Evolutionary conservation across 2,329 filamentous ascomycete species (phyloP).

Genomic region (Diaporthe australafricana): DNA sequence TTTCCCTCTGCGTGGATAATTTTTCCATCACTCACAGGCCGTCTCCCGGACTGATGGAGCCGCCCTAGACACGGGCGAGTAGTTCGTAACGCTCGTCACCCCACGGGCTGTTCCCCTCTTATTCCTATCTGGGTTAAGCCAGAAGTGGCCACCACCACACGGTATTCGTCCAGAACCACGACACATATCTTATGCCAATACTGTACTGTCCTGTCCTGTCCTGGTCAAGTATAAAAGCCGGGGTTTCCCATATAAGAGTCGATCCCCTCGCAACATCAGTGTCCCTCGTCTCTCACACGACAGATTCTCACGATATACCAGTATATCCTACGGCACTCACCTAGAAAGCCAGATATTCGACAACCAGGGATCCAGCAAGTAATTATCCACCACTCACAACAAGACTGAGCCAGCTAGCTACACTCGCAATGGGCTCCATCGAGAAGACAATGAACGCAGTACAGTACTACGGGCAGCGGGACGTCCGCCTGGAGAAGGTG

Average conservation of each 20-base stretch:
- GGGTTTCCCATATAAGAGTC: neutral
- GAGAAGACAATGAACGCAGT: constrained; percentile 36
- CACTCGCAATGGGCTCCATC: constrained; percentile 2
- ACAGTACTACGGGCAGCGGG: constrained; percentile 35
- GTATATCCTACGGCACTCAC: neutral
- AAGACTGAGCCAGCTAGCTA: neutral
- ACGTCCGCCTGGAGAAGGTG: constrained; percentile 37
- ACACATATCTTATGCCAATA: neutral
- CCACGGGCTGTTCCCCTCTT: constrained; percentile 27
- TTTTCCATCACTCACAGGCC: constrained; percentile 32
- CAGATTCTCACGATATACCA: neutral
- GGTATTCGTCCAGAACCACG: constrained; percentile 17
- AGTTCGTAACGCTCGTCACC: constrained; percentile 30
- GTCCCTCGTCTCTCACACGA: constrained; percentile 3
- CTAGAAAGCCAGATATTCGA: neutral
- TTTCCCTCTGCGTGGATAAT: constrained; percentile 20
- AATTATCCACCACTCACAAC: neutral
- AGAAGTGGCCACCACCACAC: constrained; percentile 29
- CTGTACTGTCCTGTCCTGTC: too few relatives aligned
- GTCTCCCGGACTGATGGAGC: constrained; percentile 2
- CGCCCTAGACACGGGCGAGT: constrained; percentile 11
- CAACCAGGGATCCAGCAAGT: neutral
- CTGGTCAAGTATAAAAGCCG: constrained; percentile 21
- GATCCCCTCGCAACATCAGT: neutral
- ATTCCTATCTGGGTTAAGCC: constrained; percentile 31